A percentile compares a stretch with the other conserved stretches of the same genome.
Conservation (phyloP, 441 rosid species). For the Codiaeum variegatum region DNA sequence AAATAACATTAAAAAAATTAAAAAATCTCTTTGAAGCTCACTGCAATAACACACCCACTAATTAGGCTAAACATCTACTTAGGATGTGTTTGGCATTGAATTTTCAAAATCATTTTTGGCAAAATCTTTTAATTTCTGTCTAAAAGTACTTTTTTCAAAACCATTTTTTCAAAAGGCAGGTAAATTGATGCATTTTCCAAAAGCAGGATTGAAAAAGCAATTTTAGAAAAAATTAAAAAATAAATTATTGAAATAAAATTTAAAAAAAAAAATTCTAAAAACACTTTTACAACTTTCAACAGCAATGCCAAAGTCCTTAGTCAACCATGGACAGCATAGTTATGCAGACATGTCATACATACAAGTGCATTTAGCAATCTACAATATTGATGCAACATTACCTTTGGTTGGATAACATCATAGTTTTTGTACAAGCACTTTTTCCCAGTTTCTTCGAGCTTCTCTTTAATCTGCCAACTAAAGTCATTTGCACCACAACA, state of each 20-base stretch:
- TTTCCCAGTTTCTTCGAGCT: slow-evolving; percentile 83
- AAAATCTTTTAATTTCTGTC: no score
- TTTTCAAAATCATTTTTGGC: no score
- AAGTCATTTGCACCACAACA: slow-evolving; percentile 97
- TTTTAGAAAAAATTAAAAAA: no score
- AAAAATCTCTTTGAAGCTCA: not conserved
- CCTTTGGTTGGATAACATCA: slow-evolving; percentile 78
- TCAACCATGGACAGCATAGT: not conserved
- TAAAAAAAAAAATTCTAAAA: no score
- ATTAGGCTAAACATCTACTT: not conserved
- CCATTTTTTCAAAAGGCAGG: no score
- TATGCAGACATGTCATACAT: not conserved
- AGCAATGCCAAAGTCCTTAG: no score
- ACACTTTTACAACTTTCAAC: no score
- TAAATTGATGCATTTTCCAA: no score
- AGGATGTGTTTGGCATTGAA: no score
- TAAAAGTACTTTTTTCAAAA: no score
- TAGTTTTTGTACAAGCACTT: slow-evolving; percentile 75
- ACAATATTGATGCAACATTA: slow-evolving; percentile 17
- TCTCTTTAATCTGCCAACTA: slow-evolving; percentile 68
- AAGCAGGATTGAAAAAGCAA: no score
- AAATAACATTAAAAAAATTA: not conserved
- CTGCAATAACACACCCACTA: not conserved
- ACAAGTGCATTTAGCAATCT: not conserved
- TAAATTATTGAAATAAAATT: no score